Evolutionary conservation across 2,329 filamentous ascomycete species (phyloP), one percentile per base, ranked within the genome.

Genomic region (Uncinocarpus reesii): DNA sequence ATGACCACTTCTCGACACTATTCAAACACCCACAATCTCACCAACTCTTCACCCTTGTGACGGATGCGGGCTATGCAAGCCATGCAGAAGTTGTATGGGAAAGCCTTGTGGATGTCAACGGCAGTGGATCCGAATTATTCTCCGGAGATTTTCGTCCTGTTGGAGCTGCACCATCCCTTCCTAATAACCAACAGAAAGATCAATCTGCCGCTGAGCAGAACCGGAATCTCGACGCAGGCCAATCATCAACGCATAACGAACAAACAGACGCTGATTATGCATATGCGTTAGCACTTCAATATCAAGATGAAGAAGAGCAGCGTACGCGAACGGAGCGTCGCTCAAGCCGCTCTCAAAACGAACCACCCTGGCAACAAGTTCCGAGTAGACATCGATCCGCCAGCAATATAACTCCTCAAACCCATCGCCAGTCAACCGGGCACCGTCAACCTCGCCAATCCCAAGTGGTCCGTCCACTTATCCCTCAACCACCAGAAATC

Each of bases 41-140:
- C 34, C 77, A 85, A 55, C 74, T 96, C 1, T 78, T 90, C 54
- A 87, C 85, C 0, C 71, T 98, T 2, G 88, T 98, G 11, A 96
- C 92, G 0, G 92, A 98, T 62, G 84, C 87, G 21, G 92, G 92
- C 0, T 98, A 94, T 60, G 81, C 84, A 8, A 78, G 75, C 7
- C 87, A 95, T 57, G 83, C 88, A 13, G 90, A 96, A 62, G 81
- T 98, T 10, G 86, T 98, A 0, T 98, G 92, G 92, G 92, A 98
- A 66, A 92, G 84, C 7, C 73, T 98, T 1, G 83, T 84, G 0
- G 90, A 96, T 58, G 82, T 95, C 18, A 92, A 82, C 44, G 92
- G 92, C 6, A 83, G 85, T 58, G 78, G 78, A 11, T 81, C 86
- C 2, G 85, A 89, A 61, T 87, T 93, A 58, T 86, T 87, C 56